A percentile compares a stretch with the other conserved stretches of the same genome.
Evolutionary conservation across 257 asterid genomes (phyloP).

Genomic region (Primulina tabacum): DNA sequence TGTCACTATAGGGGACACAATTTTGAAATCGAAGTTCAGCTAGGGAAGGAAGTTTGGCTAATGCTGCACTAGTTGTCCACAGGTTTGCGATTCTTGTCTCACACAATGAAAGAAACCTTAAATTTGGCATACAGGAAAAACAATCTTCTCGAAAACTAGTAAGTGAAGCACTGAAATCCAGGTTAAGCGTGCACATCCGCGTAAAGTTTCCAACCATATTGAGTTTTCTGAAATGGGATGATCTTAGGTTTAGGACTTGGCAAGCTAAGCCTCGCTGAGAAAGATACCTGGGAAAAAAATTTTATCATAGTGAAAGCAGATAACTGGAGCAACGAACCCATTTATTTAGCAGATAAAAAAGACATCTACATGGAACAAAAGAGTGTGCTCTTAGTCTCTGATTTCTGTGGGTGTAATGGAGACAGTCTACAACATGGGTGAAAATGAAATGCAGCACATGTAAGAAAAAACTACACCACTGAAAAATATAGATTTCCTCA

Average conservation of each 20-base stretch:
- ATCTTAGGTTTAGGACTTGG: slow-evolving; percentile 62
- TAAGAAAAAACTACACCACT: no score
- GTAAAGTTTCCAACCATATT: slow-evolving; percentile 63
- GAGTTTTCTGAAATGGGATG: slow-evolving; percentile 83
- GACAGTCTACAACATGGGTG: neutral
- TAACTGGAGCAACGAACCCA: slow-evolving; percentile 6
- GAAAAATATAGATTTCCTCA: no score
- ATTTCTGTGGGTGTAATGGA: neutral
- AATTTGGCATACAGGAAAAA: slow-evolving; percentile 76
- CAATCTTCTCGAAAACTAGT: slow-evolving; percentile 80
- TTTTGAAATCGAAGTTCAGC: slow-evolving; percentile 79
- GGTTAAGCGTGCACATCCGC: slow-evolving; percentile 62
- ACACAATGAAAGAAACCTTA: slow-evolving; percentile 72
- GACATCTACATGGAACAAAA: neutral
- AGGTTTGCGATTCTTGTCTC: slow-evolving; percentile 80
- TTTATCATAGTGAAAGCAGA: slow-evolving; percentile 28
- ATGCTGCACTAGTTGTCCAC: slow-evolving; percentile 87
- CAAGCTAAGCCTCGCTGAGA: slow-evolving; percentile 76
- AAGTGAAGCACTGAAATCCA: slow-evolving; percentile 87
- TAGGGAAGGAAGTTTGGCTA: slow-evolving; percentile 69
- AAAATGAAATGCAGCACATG: neutral
- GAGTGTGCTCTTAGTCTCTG: neutral
- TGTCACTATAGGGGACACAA: slow-evolving; percentile 38
- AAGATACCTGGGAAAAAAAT: slow-evolving; percentile 63
- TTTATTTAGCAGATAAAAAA: neutral